phyloP scores from a whole-genome alignment of 306 rosid species.

The Lablab purpureus region DNA sequence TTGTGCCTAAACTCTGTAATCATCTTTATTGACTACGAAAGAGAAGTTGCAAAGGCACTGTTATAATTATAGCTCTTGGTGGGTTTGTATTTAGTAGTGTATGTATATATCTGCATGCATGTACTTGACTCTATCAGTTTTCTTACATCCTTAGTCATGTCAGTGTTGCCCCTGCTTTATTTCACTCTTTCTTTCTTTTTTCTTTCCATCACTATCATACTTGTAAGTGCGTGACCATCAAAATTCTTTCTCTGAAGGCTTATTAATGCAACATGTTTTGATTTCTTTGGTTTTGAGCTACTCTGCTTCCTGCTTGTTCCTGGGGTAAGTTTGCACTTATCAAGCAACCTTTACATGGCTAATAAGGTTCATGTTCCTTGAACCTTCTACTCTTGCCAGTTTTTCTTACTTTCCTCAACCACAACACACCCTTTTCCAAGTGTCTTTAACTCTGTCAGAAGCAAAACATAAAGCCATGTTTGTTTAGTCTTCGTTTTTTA shows the following conservation, averaged over 20 bases:
- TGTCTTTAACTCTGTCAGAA: background rate
- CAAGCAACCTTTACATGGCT: background rate
- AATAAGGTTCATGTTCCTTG: background rate
- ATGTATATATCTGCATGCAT: background rate
- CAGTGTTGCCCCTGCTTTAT: background rate
- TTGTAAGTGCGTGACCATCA: background rate
- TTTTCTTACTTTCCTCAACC: background rate
- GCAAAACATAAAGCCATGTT: background rate
- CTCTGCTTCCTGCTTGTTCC: constrained; percentile 5
- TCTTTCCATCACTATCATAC: background rate
- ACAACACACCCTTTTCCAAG: background rate
- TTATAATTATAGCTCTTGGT: too few species aligned
- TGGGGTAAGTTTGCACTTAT: constrained; percentile 2
- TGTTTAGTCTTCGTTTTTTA: background rate
- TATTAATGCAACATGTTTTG: constrained; percentile 24
- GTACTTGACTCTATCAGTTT: background rate
- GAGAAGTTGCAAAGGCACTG: too few species aligned
- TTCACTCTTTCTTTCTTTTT: background rate
- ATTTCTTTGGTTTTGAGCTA: background rate
- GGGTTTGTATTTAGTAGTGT: background rate
- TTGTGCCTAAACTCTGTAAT: too few species aligned
- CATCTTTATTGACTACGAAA: too few species aligned
- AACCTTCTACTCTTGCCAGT: background rate
- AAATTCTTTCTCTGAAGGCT: background rate
- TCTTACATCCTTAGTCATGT: background rate